These are phyloP conservation scores for Aureobasidium subglaciale DNA, from an alignment of 2,329 filamentous ascomycete species.

Conservation along the genomic window DNA sequence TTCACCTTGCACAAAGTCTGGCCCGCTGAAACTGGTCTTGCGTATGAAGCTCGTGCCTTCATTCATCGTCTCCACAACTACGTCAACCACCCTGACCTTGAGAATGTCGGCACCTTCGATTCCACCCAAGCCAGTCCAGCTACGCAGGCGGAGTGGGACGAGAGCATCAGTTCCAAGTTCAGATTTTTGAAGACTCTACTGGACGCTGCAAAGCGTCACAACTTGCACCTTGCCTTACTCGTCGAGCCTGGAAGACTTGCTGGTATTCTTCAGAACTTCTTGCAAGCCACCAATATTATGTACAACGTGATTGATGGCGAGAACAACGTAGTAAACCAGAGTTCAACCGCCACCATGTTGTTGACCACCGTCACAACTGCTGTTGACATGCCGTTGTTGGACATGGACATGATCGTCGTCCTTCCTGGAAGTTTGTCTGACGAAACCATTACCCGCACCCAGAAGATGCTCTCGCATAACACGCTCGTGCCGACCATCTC, in stretches of 20 bases:
- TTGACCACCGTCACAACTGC: conserved; percentile 22
- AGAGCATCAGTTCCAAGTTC: conserved; percentile 31
- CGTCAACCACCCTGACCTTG: conserved; percentile 25
- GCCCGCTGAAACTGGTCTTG: conserved; percentile 8
- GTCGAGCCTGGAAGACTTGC: conserved; percentile 24
- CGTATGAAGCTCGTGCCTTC: conserved; percentile 7
- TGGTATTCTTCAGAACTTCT: conserved; percentile 28
- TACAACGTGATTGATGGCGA: conserved; percentile 6
- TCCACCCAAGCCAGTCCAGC: conserved; percentile 23
- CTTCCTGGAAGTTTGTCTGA: conserved; percentile 29
- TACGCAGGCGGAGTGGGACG: conserved; percentile 29
- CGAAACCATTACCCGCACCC: neutral
- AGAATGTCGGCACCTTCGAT: conserved; percentile 26
- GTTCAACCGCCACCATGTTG: conserved; percentile 29
- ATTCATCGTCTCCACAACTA: conserved; percentile 22
- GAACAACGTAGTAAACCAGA: conserved; percentile 15
- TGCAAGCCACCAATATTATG: conserved; percentile 22
- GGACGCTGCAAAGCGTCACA: conserved; percentile 21
- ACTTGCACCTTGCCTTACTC: conserved; percentile 26
- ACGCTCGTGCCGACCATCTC: conserved; percentile 22
- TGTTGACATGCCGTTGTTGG: conserved; percentile 23
- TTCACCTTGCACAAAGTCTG: conserved; percentile 17
- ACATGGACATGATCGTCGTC: conserved; percentile 33
- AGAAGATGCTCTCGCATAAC: neutral
- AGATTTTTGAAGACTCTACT: conserved; percentile 29